Percentiles rank a stretch among this genome's conserved stretches.
Conservation (phyloP, 345 rosid genomes). For the Populus tremula region DNA sequence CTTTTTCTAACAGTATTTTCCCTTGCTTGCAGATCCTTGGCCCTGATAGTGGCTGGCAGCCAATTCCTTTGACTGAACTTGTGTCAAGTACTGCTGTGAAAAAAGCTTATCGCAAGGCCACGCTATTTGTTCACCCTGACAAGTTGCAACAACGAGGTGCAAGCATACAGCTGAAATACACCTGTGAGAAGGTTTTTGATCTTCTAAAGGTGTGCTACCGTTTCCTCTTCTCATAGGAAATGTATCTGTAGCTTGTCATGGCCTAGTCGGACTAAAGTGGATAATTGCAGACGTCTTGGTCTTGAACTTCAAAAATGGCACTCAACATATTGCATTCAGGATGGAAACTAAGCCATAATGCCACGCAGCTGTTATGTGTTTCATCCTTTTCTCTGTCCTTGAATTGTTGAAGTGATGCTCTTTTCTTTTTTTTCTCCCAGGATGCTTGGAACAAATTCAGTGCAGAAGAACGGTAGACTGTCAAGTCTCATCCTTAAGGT, state of each 20-base stretch:
- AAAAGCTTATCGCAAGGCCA: constrained; percentile 90
- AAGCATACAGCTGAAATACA: constrained; percentile 79
- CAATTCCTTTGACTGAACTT: constrained; percentile 75
- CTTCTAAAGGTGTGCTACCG: constrained; percentile 67
- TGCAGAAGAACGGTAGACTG: constrained; percentile 20
- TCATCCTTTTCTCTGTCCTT: not conserved
- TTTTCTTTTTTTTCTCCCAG: constrained; percentile 6
- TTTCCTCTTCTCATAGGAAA: not conserved
- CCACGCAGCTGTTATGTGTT: not conserved
- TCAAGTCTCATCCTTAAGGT: not conserved
- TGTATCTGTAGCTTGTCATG: not conserved
- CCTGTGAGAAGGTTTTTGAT: constrained; percentile 90
- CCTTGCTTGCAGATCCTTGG: constrained; percentile 69
- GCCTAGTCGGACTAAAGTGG: not conserved
- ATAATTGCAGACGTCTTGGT: not conserved
- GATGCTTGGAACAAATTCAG: constrained; percentile 35
- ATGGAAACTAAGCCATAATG: not conserved
- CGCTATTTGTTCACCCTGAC: constrained; percentile 87
- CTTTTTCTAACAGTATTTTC: not conserved
- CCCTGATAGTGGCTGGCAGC: constrained; percentile 91
- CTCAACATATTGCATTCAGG: not conserved
- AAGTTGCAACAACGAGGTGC: constrained; percentile 98
- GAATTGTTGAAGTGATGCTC: not conserved
- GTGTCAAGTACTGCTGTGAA: constrained; percentile 66
- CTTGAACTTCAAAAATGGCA: not conserved